Evolutionary conservation across 768 basidiomycete genomes (phyloP), one percentile per base, ranked within the genome.

Genomic region (Lactarius akahatsu): DNA sequence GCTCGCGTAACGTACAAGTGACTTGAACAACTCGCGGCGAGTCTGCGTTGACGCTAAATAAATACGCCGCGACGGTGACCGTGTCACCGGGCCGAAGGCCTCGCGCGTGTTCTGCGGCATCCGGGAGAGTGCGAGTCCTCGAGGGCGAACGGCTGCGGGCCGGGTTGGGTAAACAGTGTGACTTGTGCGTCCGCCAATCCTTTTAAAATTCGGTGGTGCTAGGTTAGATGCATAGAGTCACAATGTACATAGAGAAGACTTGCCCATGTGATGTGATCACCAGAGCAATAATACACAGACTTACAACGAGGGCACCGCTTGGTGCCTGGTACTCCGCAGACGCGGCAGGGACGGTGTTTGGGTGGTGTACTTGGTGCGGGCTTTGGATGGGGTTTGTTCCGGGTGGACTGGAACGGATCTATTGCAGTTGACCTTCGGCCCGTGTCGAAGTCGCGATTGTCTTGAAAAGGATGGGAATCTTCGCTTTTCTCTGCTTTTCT

Each of bases 271-370:
- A 26, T 30, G 43, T 67, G 66, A 52, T 63, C 66, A 54, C 43
- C 45, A 9, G 66, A 67, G 43, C 66, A 67, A 41, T 67, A 67
- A 40, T 67, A 67, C 26, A 38, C 66, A 9, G 66, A 67, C 52
- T 47, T 63, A n/a, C 66, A 67, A 52, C 59, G 62, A 52, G 45
- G 59, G 52, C 66, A 67, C 26, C 66, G 66, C 52, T 56, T 67
- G 34, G 54, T 56, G 43, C 58, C 54, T 11, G 62, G 66, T 18
- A 60, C 63, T 55, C 66, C 66, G 43, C 66, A 67, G 58, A 67
- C 58, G 8, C 66, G 66, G 36, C 66, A 67, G 13, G 66, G 66
- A 40, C 55, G 66, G 26, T 62, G 62, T 55, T 58, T 59, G 34
- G 62, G 58, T 30, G 66, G 58, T 10, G 66, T 45, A n/a, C 34